Evolutionary conservation across 164 flowering plant genomes (phyloP).

Genomic region (Nymphaea thermarum): DNA sequence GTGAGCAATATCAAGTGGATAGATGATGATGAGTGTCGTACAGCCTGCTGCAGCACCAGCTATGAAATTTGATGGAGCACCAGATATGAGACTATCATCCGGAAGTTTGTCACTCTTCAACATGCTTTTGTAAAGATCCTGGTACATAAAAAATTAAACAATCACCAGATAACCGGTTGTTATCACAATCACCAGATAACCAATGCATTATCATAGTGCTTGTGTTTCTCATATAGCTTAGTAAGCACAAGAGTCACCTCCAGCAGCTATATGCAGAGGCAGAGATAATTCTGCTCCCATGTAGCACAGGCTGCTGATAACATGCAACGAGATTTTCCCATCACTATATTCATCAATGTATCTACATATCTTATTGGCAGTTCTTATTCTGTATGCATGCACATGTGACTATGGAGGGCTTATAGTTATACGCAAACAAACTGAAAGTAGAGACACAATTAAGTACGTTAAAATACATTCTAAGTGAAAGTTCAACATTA

Average conservation of each 20-base stretch:
- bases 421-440: too few relatives aligned
- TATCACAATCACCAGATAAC: too few relatives aligned
- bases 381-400: too few relatives aligned
- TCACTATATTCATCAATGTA: too few relatives aligned
- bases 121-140: constrained; percentile 77
- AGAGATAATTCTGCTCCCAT: neutral
- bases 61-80: constrained; percentile 59
- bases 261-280: neutral
- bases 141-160: constrained; percentile 5
- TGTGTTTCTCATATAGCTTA: neutral
- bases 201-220: too few relatives aligned
- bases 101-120: constrained; percentile 26
- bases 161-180: constrained; percentile 1
- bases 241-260: neutral
- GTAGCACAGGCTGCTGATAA: neutral
- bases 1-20: constrained; percentile 97
- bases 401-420: too few relatives aligned
- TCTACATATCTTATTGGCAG: too few relatives aligned
- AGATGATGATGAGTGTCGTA: constrained; percentile 69
- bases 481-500: too few relatives aligned
- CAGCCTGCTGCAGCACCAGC: constrained; percentile 98
- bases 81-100: constrained; percentile 29
- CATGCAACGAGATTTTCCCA: too few relatives aligned
- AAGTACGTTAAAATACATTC: too few relatives aligned
- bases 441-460: too few relatives aligned